These are phyloP conservation scores for Bothriochloa decipiens DNA, from an alignment of 176 grass and related monocot genomes.

Conservation along the genomic window DNA sequence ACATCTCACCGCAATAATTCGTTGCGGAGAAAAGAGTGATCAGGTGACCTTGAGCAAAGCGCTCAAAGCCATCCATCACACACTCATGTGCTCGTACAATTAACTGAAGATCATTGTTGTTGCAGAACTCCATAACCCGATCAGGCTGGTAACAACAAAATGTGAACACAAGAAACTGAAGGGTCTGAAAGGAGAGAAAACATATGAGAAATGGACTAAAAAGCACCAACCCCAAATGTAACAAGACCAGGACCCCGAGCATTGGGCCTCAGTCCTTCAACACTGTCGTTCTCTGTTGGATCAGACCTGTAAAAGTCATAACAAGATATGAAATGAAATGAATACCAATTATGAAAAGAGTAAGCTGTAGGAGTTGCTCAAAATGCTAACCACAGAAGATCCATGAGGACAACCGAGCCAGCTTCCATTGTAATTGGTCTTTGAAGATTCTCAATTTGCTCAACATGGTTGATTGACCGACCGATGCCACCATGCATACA, in stretches of 20 bases:
- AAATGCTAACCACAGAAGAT: slow-evolving; percentile 81
- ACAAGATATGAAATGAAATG: slow-evolving; percentile 37
- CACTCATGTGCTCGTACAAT: slow-evolving; percentile 98
- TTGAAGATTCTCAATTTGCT: slow-evolving; percentile 97
- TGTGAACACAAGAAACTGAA: slow-evolving; percentile 37
- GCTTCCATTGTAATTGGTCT: slow-evolving; percentile 99
- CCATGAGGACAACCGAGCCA: slow-evolving; percentile 97
- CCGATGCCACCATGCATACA: slow-evolving; percentile 99
- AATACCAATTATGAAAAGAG: neutral
- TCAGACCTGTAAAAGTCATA: slow-evolving; percentile 80
- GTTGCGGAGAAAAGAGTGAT: slow-evolving; percentile 99
- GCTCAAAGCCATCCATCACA: slow-evolving; percentile 99
- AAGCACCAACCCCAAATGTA: slow-evolving; percentile 94
- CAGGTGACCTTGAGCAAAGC: slow-evolving; percentile 99
- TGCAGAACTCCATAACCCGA: slow-evolving; percentile 99
- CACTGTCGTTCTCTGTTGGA: slow-evolving; percentile 98
- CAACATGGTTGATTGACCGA: slow-evolving; percentile 96
- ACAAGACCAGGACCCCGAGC: slow-evolving; percentile 94
- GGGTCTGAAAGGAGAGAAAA: slow-evolving; percentile 18
- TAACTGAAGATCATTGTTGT: slow-evolving; percentile 98
- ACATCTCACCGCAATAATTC: slow-evolving; percentile 91
- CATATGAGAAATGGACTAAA: neutral
- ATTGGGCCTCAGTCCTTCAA: slow-evolving; percentile 96
- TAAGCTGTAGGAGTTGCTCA: slow-evolving; percentile 6
- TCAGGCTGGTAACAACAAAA: slow-evolving; percentile 74